Evolutionary conservation across 2,329 filamentous ascomycete species (phyloP).

Genomic region (Clonostachys solani): DNA sequence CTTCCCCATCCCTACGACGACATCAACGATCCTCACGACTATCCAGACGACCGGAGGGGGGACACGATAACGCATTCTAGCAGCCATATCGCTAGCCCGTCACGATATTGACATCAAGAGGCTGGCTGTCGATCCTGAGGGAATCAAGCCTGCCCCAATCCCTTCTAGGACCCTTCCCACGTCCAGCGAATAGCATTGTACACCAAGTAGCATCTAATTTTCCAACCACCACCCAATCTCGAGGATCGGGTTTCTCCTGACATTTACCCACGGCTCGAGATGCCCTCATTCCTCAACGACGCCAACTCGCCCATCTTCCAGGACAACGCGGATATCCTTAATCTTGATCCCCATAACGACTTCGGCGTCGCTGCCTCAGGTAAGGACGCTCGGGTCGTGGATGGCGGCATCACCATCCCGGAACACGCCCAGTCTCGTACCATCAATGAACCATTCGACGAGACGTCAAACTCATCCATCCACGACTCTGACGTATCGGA

Average conservation of each 20-base stretch:
- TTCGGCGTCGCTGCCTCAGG: slow-evolving; percentile 21
- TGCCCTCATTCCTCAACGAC: slow-evolving; percentile 52
- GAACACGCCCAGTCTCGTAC: slow-evolving; percentile 35
- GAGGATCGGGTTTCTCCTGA: no score
- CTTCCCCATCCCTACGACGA: background rate
- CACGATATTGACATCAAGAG: no score
- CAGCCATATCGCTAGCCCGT: no score
- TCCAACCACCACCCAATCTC: slow-evolving; percentile 27
- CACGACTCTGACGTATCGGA: slow-evolving; percentile 48
- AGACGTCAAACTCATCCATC: slow-evolving; percentile 47
- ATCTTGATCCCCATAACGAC: slow-evolving; percentile 34
- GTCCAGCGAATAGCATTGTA: no score
- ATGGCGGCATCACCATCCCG: slow-evolving; percentile 28
- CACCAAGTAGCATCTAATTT: no score
- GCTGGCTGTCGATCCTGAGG: no score
- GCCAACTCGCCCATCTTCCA: slow-evolving; percentile 35
- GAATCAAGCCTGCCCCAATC: no score
- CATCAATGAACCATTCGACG: slow-evolving; percentile 49
- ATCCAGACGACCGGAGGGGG: no score
- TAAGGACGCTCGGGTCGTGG: slow-evolving; percentile 13
- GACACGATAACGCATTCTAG: no score
- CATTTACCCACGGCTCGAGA: slow-evolving; percentile 19
- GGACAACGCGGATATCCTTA: slow-evolving; percentile 34
- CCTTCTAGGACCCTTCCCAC: no score
- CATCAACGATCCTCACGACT: background rate